phyloP scores from a whole-genome alignment of 768 basidiomycete genomes.

The Tephrocybe sp. region DNA sequence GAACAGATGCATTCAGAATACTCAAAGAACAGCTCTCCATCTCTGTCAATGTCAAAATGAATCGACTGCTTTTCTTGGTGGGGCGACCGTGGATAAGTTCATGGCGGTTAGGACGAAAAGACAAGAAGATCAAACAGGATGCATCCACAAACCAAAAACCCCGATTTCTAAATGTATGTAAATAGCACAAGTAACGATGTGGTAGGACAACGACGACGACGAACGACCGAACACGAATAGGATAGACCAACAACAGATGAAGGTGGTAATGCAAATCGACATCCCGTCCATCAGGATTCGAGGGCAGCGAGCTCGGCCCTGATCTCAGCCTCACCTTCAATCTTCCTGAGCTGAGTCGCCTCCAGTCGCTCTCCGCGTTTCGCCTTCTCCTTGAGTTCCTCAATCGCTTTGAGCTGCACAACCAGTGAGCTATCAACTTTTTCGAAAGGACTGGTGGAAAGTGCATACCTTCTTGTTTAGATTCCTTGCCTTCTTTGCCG shows the following conservation, averaged over 20 bases:
- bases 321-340: constrained; percentile 87
- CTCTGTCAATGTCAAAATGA: too few species aligned
- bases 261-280: neutral
- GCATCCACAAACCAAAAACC: constrained; percentile 1
- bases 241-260: neutral
- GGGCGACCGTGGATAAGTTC: too few species aligned
- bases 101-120: too few species aligned
- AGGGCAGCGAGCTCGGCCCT: constrained; percentile 62
- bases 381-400: constrained; percentile 92
- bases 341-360: constrained; percentile 95
- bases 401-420: constrained; percentile 91
- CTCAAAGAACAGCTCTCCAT: too few species aligned
- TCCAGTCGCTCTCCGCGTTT: constrained; percentile 90
- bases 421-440: neutral
- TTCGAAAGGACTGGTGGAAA: too few species aligned
- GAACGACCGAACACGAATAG: neutral
- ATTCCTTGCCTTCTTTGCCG: constrained; percentile 92
- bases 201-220: constrained; percentile 3
- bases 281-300: neutral
- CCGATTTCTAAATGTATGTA: constrained; percentile 6
- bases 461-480: constrained; percentile 91
- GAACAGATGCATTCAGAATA: too few species aligned
- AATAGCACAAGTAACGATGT: constrained; percentile 1
- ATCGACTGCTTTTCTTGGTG: too few species aligned
- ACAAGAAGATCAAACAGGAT: too few species aligned